phyloP scores from a whole-genome alignment of 495 filamentous ascomycete genomes.

The Lindgomyces ingoldianus region DNA sequence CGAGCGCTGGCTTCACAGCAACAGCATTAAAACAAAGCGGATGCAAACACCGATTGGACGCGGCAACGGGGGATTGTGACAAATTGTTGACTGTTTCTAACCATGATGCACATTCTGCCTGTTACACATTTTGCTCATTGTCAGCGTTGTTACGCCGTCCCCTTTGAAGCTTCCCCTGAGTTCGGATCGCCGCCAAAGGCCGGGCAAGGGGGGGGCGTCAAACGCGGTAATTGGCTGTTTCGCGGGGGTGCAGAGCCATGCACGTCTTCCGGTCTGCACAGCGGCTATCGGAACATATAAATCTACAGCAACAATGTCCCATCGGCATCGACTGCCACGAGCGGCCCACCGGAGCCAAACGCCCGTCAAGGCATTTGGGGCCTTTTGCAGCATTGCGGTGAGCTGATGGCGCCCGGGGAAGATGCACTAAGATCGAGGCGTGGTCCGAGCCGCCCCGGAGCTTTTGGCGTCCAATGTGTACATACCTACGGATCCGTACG shows the following conservation, averaged over 20 bases:
- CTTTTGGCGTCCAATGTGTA: too few relatives aligned
- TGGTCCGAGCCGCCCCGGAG: too few relatives aligned
- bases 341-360: too few relatives aligned
- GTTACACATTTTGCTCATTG: neutral
- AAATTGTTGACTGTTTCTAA: neutral
- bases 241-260: neutral
- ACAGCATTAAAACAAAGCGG: neutral
- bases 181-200: slow-evolving; percentile 2
- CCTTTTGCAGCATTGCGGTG: too few relatives aligned
- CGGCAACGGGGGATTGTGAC: neutral
- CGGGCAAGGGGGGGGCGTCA: neutral
- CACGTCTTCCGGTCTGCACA: neutral
- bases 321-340: neutral
- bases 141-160: slow-evolving; percentile 1
- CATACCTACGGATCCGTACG: too few relatives aligned
- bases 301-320: neutral
- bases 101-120: too few relatives aligned
- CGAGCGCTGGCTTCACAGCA: neutral
- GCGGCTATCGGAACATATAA: slow-evolving; percentile 7
- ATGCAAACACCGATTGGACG: neutral
- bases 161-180: slow-evolving; percentile 7
- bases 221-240: neutral
- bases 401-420: too few relatives aligned
- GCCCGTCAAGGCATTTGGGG: too few relatives aligned
- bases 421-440: too few relatives aligned